These are phyloP conservation scores for Cenococcum geophilum DNA, from an alignment of 495 filamentous ascomycete genomes.

Conservation along the genomic window DNA sequence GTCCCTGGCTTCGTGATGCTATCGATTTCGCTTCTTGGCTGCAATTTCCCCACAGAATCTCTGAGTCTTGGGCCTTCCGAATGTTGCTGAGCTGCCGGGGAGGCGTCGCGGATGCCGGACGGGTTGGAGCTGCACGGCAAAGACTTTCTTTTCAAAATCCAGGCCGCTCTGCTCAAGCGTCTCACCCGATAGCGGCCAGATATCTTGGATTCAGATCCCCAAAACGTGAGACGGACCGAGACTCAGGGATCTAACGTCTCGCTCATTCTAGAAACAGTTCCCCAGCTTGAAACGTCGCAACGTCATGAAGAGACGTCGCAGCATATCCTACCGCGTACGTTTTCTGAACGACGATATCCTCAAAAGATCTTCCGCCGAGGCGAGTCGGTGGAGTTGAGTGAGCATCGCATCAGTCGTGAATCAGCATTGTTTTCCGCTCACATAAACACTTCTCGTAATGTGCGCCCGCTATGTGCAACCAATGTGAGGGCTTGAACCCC, in stretches of 20 bases:
- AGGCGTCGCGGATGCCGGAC: not conserved
- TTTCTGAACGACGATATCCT: too few relatives aligned
- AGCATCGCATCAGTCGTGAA: too few relatives aligned
- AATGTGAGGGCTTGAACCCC: too few relatives aligned
- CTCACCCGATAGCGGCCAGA: not conserved
- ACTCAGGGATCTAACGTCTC: not conserved
- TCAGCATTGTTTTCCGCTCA: too few relatives aligned
- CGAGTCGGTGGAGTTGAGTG: too few relatives aligned
- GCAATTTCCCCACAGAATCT: conserved; percentile 1
- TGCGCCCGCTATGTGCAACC: too few relatives aligned
- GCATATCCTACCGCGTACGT: not conserved
- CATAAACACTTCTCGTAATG: too few relatives aligned
- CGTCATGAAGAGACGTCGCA: not conserved
- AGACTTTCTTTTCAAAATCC: not conserved
- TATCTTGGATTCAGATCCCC: not conserved
- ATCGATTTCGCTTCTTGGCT: not conserved
- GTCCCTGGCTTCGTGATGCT: not conserved
- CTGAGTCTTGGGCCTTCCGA: conserved; percentile 3
- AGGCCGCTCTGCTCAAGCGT: not conserved
- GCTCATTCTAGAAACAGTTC: not conserved
- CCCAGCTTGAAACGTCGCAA: not conserved
- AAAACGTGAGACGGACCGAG: not conserved
- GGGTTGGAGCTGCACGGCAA: not conserved
- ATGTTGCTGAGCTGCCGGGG: not conserved
- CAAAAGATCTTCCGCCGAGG: too few relatives aligned